phyloP scores from a whole-genome alignment of 2,329 filamentous ascomycete genomes.

The Xylariomycetidae sp. region DNA sequence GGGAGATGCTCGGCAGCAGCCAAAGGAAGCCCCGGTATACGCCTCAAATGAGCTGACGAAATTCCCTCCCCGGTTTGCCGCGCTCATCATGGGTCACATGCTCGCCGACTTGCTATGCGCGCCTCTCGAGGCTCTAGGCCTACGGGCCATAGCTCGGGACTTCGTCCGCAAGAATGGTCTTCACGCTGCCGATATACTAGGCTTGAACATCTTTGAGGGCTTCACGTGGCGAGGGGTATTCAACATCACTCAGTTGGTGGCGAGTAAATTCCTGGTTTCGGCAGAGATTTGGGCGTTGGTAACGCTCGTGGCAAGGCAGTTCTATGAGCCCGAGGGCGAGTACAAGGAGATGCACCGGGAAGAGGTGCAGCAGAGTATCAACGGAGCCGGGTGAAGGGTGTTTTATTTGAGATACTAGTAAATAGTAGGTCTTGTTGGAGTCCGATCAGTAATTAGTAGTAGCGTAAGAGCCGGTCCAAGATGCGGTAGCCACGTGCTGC shows the following conservation, averaged over 20 bases:
- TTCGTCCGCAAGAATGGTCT: slow-evolving; percentile 36
- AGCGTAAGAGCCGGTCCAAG: too few relatives aligned
- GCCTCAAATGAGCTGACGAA: slow-evolving; percentile 46
- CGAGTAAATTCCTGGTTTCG: slow-evolving; percentile 39
- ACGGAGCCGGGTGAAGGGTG: too few relatives aligned
- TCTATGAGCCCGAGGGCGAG: slow-evolving; percentile 39
- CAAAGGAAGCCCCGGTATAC: slow-evolving; percentile 32
- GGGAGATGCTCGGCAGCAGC: slow-evolving; percentile 25
- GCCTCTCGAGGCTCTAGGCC: slow-evolving; percentile 42
- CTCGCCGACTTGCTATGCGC: slow-evolving; percentile 37
- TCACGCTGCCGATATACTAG: slow-evolving; percentile 34
- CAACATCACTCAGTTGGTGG: slow-evolving; percentile 43
- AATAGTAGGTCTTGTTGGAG: too few relatives aligned
- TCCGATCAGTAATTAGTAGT: too few relatives aligned
- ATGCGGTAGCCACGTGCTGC: too few relatives aligned
- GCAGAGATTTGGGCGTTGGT: slow-evolving; percentile 42
- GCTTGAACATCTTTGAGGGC: slow-evolving; percentile 30
- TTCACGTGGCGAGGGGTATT: slow-evolving; percentile 34
- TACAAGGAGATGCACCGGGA: slow-evolving; percentile 33
- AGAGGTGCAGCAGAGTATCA: too few relatives aligned
- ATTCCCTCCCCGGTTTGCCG: slow-evolving; percentile 43
- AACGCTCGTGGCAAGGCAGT: slow-evolving; percentile 32
- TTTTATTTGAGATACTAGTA: too few relatives aligned
- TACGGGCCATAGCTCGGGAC: slow-evolving; percentile 40
- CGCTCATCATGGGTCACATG: slow-evolving; percentile 42